phyloP scores from a whole-genome alignment of 495 filamentous ascomycete species.

The Articulospora tetracladia region DNA sequence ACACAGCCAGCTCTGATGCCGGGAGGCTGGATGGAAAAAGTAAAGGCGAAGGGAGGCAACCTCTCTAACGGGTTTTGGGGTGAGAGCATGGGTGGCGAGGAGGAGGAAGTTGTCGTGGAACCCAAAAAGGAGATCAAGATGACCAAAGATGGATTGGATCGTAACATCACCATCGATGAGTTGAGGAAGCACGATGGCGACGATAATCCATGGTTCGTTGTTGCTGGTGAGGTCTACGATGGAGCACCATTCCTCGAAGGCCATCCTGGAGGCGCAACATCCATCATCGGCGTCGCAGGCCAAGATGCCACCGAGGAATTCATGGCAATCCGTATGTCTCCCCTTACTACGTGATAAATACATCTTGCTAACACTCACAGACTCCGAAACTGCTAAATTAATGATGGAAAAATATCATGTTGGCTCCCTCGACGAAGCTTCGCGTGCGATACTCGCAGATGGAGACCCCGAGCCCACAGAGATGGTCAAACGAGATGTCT shows the following conservation, averaged over 20 bases:
- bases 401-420: conserved; percentile 93
- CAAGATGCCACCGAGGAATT: conserved; percentile 92
- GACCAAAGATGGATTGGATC: conserved; percentile 65
- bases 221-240: conserved; percentile 91
- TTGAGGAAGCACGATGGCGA: conserved; percentile 64
- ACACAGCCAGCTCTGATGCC: conserved; percentile 75
- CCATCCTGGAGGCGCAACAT: conserved; percentile 87
- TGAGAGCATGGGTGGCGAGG: conserved; percentile 52
- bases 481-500: conserved; percentile 40
- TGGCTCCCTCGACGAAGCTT: conserved; percentile 63
- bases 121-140: conserved; percentile 67
- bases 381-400: conserved; percentile 85
- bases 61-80: conserved; percentile 85
- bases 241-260: conserved; percentile 78
- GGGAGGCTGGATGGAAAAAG: conserved; percentile 94
- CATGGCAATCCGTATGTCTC: conserved; percentile 79
- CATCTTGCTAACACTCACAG: conserved; percentile 39
- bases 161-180: conserved; percentile 66
- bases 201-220: conserved; percentile 81
- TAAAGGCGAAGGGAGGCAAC: conserved; percentile 86
- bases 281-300: conserved; percentile 80
- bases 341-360: conserved; percentile 1
- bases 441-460: conserved; percentile 45
- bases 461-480: conserved; percentile 27
- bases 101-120: conserved; percentile 38